Base-by-base conservation (phyloP, 129 eudicot species). In the Artemisia annua region DNA sequence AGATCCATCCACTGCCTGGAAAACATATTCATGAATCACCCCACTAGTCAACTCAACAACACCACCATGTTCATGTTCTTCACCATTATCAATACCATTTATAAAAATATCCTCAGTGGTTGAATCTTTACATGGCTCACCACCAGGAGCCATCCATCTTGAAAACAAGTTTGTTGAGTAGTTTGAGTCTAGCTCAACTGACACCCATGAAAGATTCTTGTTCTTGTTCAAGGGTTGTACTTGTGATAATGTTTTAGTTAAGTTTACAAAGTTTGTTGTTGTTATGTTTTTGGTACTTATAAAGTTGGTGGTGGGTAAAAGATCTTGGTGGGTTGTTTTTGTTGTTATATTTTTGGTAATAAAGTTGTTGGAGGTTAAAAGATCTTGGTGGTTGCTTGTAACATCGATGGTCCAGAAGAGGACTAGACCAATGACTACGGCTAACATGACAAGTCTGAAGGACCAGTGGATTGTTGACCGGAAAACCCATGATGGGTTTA, bases 61-160 rank as follows among this genome's bases (percentile, higher is more conserved):
- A 11, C 48, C 17, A 0, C 66, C 53, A 43, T 20, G n/a, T n/a
- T n/a, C n/a, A n/a, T n/a, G 70, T 12, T 79, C 80, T 76, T 28
- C 2, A 10, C 0, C 26, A 61, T 52, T n/a, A 52, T 90, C 97
- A 73, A 95, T 44, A 18, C 79, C 78, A 5, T 80, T 82, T 55
- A 95, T 44, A 9, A 39, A 58, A 28, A 95, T 85, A 14, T 91
- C 95, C 49, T 77, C 91, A 10, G 99, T 80, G 60, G 49, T 69
- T 10, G 99, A 85, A 51, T 95, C 97, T 75, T 70, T 94, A 78
- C 97, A 94, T 4, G 87, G 82, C 83, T 84, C 88, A 0, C 93
- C 97, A 24, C 94, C 97, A 0, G 94, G 99, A 11, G 81, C 75
- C 69, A 88, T 24, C 97, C 99, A 95, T 30, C 63, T 75, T 9